Percentiles rank a stretch among this genome's conserved stretches.
These are phyloP conservation scores for Neodidymelliopsis sp. DNA, from an alignment of 2,329 filamentous ascomycete species.

Conservation along the genomic window DNA sequence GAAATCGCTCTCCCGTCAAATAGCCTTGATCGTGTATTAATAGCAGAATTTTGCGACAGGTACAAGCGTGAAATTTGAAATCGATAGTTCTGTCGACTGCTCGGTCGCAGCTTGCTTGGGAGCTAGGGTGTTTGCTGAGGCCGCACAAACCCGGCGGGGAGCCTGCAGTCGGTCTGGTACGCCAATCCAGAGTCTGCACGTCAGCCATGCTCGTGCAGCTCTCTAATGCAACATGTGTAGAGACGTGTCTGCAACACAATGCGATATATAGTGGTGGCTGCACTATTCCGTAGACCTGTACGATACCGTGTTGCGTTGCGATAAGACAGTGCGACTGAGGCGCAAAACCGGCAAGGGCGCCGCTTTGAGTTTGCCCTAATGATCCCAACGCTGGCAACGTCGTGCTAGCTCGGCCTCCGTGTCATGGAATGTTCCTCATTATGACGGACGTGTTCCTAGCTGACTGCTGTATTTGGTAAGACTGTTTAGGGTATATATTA, in stretches of 20 bases:
- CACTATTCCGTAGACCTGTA: neutral
- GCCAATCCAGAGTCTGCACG: no score
- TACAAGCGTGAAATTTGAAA: slow-evolving; percentile 18
- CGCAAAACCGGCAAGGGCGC: slow-evolving; percentile 14
- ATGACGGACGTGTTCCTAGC: slow-evolving; percentile 3
- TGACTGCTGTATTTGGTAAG: slow-evolving; percentile 9
- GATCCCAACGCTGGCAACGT: slow-evolving; percentile 13
- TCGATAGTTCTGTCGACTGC: slow-evolving; percentile 19
- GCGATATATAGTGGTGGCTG: slow-evolving; percentile 13
- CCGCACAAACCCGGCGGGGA: slow-evolving; percentile 2
- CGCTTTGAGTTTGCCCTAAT: slow-evolving; percentile 13
- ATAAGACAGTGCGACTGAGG: slow-evolving; percentile 7
- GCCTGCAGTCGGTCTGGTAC: no score
- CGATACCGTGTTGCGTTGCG: slow-evolving; percentile 6
- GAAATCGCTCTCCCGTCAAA: slow-evolving; percentile 18
- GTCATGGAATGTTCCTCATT: slow-evolving; percentile 4
- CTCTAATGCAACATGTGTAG: slow-evolving; percentile 4
- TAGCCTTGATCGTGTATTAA: slow-evolving; percentile 9
- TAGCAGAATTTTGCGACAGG: slow-evolving; percentile 14
- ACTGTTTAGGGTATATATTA: slow-evolving; percentile 13
- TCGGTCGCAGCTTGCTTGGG: slow-evolving; percentile 5
- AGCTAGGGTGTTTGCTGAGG: slow-evolving; percentile 3
- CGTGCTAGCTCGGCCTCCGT: slow-evolving; percentile 4
- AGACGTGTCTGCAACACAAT: slow-evolving; percentile 13
- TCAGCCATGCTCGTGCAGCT: slow-evolving; percentile 15